Base-by-base conservation (phyloP, 352 stramenopile genomes). In the Stramenopiles sp. region DNA sequence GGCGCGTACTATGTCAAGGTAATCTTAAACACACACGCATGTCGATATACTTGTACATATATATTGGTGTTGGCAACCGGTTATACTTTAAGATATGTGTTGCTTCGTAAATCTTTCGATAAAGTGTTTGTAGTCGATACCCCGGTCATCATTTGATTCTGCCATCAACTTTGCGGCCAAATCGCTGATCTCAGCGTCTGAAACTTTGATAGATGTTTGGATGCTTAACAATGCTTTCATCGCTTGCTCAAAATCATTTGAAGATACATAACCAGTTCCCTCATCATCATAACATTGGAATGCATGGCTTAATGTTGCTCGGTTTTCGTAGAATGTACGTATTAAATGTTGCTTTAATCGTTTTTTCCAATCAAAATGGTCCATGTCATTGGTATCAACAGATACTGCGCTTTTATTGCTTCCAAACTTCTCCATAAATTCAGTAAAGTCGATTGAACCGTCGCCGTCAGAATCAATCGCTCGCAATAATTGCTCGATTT, bases 401-500 rank as follows among this genome's bases (percentile, higher is more conserved):
- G 30, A 4, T 14, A 8, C 71, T 14, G 4, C 8, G 22, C 30
- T 33, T 14, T 78, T 31, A 31, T 31, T 31, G 8, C 8, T 33
- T 4, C 30, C 30, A 78, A 97, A 96, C 80, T 92, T 92, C 71
- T 94, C 87, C 67, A 97, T 92, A 84, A 97, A 97, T 84, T 97
- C 92, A 84, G 94, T 93, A 88, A 96, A 97, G 85, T 90, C 93
- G 82, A 97, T 90, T 32, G 89, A 91, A 67, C 92, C 92, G 84
- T 96, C 91, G 67, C 92, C 86, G 85, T 97, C 91, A 81, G 86
- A 90, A 85, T 97, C 92, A 0, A 97, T 85, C 80, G 92, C 90
- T 0, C 85, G 84, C 44, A 96, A 85, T 80, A 97, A 84, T 82
- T 93, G 87, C 71, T 96, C 91, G 67, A 96, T 96, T 84, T 97